Evolutionary conservation across 2,329 filamentous ascomycete species (phyloP).

Genomic region (Colletotrichum nymphaeae): DNA sequence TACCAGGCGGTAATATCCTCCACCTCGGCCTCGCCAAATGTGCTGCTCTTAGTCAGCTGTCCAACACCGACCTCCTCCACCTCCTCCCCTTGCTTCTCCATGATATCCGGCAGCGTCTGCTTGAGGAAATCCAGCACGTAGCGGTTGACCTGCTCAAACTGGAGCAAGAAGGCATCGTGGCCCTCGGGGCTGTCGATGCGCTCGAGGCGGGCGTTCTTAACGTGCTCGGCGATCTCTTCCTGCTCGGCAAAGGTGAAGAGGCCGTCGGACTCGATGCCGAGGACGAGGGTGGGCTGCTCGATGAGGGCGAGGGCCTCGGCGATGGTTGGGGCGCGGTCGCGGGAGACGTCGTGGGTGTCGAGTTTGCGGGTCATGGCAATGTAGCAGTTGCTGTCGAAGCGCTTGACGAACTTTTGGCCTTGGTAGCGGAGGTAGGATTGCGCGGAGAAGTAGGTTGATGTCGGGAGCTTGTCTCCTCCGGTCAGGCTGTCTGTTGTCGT

Average conservation of each 20-base stretch:
- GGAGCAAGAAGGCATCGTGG: slow-evolving; percentile 94
- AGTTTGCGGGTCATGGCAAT: slow-evolving; percentile 98
- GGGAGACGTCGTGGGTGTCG: slow-evolving; percentile 94
- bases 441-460: slow-evolving; percentile 94
- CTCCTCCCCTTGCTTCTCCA: slow-evolving; percentile 69
- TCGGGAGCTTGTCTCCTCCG: slow-evolving; percentile 62
- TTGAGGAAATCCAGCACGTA: slow-evolving; percentile 88
- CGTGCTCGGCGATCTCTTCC: slow-evolving; percentile 86
- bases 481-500: slow-evolving; percentile 49
- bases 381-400: slow-evolving; percentile 98
- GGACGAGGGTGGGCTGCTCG: slow-evolving; percentile 87
- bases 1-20: slow-evolving; percentile 97
- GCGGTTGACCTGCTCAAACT: slow-evolving; percentile 96
- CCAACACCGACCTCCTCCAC: slow-evolving; percentile 63
- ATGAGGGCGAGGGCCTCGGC: slow-evolving; percentile 83
- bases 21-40: slow-evolving; percentile 94
- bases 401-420: slow-evolving; percentile 94
- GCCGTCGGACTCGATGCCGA: slow-evolving; percentile 95
- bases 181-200: slow-evolving; percentile 95
- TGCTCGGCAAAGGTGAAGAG: slow-evolving; percentile 98
- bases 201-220: slow-evolving; percentile 81
- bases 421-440: slow-evolving; percentile 98
- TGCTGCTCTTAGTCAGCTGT: slow-evolving; percentile 84
- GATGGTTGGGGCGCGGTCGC: slow-evolving; percentile 76
- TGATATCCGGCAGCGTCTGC: slow-evolving; percentile 88